Conservation (phyloP, 768 basidiomycete species). For the Hygrophoropsis aurantiaca region DNA sequence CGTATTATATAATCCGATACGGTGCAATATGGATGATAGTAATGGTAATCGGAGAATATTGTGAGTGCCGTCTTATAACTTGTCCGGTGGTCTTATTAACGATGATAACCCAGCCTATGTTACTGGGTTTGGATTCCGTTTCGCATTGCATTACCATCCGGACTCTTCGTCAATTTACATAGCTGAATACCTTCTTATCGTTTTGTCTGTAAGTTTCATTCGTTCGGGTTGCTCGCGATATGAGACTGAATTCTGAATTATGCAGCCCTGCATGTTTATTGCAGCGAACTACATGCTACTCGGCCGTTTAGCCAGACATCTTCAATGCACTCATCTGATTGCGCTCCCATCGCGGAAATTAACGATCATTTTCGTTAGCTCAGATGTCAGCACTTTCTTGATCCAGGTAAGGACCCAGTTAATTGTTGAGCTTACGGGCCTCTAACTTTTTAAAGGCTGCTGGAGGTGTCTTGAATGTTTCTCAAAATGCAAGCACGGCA, state of each 20-base stretch:
- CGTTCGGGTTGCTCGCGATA: not conserved
- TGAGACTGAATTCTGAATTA: not conserved
- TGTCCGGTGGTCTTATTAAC: not conserved
- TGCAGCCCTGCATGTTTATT: constrained; percentile 73
- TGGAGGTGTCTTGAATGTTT: constrained; percentile 48
- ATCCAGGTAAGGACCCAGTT: constrained; percentile 45
- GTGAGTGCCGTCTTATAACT: constrained; percentile 29
- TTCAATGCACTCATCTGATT: constrained; percentile 48
- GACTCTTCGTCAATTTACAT: constrained; percentile 52
- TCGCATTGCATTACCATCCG: constrained; percentile 48
- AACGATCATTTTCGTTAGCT: constrained; percentile 57
- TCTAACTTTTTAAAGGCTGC: too few species aligned
- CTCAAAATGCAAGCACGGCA: constrained; percentile 29
- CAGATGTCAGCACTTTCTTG: constrained; percentile 65
- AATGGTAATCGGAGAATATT: constrained; percentile 60
- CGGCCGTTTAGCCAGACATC: constrained; percentile 53
- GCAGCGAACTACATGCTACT: constrained; percentile 68
- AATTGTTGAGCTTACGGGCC: not conserved
- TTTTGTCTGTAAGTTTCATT: constrained; percentile 38
- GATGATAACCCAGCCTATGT: constrained; percentile 41
- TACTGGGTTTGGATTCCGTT: constrained; percentile 50
- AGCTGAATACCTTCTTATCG: constrained; percentile 52
- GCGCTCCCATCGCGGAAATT: constrained; percentile 48
- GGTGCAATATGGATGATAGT: constrained; percentile 59
- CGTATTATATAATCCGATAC: constrained; percentile 39